Evolutionary conservation across 768 basidiomycete species (phyloP), one percentile per base, ranked within the genome.

Genomic region (Flagelloscypha sp.): DNA sequence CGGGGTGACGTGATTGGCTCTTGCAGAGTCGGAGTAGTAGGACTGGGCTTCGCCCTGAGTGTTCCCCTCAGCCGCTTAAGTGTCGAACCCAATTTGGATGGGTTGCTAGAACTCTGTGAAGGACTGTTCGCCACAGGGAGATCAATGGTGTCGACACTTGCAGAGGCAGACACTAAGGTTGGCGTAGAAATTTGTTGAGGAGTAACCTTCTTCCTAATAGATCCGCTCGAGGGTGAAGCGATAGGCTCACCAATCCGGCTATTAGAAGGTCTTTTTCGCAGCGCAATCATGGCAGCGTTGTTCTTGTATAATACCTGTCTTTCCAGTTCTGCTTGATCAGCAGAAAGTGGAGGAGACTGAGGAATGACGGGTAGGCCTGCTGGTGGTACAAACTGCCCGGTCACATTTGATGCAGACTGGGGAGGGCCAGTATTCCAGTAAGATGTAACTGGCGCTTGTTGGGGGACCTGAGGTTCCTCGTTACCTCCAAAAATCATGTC

Each of bases 31-130:
- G 62, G 48, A 12, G 57, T 45, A n/a, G 60, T 45, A 24, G 61
- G 52, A 38, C 68, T 70, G 9, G 59, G 58, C 41, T 69, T 73
- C 19, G 74, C 62, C 27, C 80, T 70, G 38, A 88, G 60, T 0
- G 81, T 80, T 33, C 83, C 72, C 35, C 79, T 68, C 31, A 89
- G 58, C 49, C 72, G 78, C 56, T 74, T 80, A 63, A 89, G 76
- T 16, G 84, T 75, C 25, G 76, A 74, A 29, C 81, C 78, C 40
- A 88, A 69, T 52, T 74, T 82, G 1, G 72, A 73, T 37, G 68
- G 48, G 25, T 67, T 53, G 48, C 66, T 43, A 48, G 59, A 45
- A 47, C 59, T 63, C 24, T 68, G 51, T 36, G 68, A 70, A 19
- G 69, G 52, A 38, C 60, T 57, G 2, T 74, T 68, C 7, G 53